These are phyloP conservation scores for Candida frijolesensis DNA, from an alignment of 1,139 yeast species.

Conservation along the genomic window DNA sequence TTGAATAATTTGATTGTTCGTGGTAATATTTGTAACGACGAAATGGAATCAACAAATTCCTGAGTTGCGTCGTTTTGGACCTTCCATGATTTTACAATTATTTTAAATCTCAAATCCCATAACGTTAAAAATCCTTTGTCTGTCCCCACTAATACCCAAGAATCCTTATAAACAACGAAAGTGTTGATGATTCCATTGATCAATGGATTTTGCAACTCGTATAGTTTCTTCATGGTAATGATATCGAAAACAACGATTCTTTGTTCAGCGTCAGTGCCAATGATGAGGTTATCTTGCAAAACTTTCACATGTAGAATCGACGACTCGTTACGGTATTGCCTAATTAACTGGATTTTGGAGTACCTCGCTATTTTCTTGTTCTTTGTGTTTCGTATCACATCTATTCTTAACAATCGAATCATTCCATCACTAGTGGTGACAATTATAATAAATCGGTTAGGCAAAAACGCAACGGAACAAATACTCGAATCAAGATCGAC, in stretches of 20 bases:
- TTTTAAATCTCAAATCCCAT: conserved; percentile 79
- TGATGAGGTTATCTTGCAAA: conserved; percentile 45
- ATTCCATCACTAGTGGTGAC: conserved; percentile 69
- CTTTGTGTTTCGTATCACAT: conserved; percentile 41
- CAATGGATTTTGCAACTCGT: conserved; percentile 54
- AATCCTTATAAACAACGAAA: conserved; percentile 48
- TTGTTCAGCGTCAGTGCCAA: conserved; percentile 56
- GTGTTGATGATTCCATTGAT: conserved; percentile 67
- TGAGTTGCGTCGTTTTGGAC: conserved; percentile 18
- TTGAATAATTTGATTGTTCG: conserved; percentile 4
- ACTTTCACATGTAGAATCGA: neutral
- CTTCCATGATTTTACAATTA: conserved; percentile 64
- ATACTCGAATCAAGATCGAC: conserved; percentile 52
- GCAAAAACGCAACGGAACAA: conserved; percentile 53
- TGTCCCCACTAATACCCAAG: conserved; percentile 78
- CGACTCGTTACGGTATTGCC: conserved; percentile 34
- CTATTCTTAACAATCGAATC: conserved; percentile 59
- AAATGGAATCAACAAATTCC: conserved; percentile 14
- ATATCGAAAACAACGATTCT: conserved; percentile 61
- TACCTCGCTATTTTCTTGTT: conserved; percentile 36
- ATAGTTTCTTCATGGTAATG: conserved; percentile 52
- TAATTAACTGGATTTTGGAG: conserved; percentile 40
- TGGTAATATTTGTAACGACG: conserved; percentile 11
- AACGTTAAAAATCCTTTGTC: conserved; percentile 69
- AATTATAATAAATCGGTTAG: conserved; percentile 64